Evolutionary conservation across 768 basidiomycete species (phyloP), one percentile per base, ranked within the genome.

Genomic region (Mycena venus): DNA sequence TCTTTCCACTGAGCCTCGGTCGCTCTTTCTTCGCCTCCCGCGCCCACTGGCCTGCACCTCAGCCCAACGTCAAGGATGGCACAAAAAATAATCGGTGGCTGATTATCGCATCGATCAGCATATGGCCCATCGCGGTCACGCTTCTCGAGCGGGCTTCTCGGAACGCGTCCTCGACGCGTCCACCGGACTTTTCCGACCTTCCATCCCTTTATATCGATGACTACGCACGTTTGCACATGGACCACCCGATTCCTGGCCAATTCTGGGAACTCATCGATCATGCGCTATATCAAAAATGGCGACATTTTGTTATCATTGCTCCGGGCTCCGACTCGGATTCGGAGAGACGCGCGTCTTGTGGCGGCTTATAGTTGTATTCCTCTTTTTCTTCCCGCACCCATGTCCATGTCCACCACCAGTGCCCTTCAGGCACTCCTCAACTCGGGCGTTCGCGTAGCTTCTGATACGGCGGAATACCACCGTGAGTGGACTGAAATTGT

Each of bases 381-480:
- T 47, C n/a, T 21, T 29, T 40, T 44, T 29, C 6, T 15, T 62
- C 34, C 23, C n/a, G n/a, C n/a, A n/a, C n/a, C 19, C 36, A 4
- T 19, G 3, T 3, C 67, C 51, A 65, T 80, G 79, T 23, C 78
- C 44, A 21, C 61, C 42, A 14, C 49, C 44, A 80, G 77, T 21
- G 81, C 80, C 3, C 79, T 85, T 2, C 79, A 85, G 17, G 70
- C 79, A 4, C 74, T 85, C 17, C 75, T 79, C 5, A 34, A 78
- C 27, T 80, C 80, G 12, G 83, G 84, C 15, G 81, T 85, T 27
- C 74, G 73, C 34, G 77, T 85, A 27, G 81, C 83, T 8, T 83
- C 84, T 0, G 84, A 85, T 75, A 83, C 83, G 0, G 83, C 79
- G 3, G 85, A 85, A 67, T 85, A 81, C 62, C 47, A 80, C 21